Conservation (phyloP, 2,329 filamentous ascomycete species). For the Huntiella bhutanensis region DNA sequence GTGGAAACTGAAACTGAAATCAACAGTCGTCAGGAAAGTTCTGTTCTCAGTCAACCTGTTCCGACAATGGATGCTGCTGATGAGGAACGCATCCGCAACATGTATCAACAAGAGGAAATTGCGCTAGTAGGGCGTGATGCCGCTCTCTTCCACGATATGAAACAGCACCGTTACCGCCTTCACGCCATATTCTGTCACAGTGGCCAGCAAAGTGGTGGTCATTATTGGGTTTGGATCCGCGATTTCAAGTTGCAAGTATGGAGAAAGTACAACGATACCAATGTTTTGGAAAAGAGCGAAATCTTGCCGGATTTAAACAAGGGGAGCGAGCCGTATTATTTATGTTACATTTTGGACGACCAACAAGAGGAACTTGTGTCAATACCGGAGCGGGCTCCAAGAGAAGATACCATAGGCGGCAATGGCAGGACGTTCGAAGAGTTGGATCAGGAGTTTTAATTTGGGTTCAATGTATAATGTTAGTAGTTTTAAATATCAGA, state of each 20-base stretch:
- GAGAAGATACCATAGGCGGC: slow-evolving; percentile 3
- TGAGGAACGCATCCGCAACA: slow-evolving; percentile 3
- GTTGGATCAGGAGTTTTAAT: slow-evolving; percentile 4
- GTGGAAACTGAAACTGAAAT: neutral
- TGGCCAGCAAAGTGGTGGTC: slow-evolving; percentile 53
- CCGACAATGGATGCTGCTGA: neutral
- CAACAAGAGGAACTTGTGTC: slow-evolving; percentile 35
- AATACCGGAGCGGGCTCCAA: slow-evolving; percentile 22
- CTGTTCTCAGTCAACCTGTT: neutral
- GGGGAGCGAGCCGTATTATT: slow-evolving; percentile 61
- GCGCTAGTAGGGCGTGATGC: slow-evolving; percentile 18
- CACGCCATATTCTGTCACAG: slow-evolving; percentile 90
- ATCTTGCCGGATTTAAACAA: slow-evolving; percentile 50
- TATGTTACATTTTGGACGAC: slow-evolving; percentile 62
- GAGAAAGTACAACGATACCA: slow-evolving; percentile 86
- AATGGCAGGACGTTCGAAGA: neutral
- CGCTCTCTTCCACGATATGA: slow-evolving; percentile 42
- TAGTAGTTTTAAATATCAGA: no score
- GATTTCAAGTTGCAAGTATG: slow-evolving; percentile 64
- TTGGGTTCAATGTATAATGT: no score
- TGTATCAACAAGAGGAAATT: slow-evolving; percentile 22
- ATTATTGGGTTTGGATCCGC: slow-evolving; percentile 94
- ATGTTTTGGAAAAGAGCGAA: slow-evolving; percentile 46
- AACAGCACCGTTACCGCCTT: slow-evolving; percentile 55
- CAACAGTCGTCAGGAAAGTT: neutral